These are phyloP conservation scores for Populus tremula DNA, from an alignment of 345 rosid genomes.

Conservation along the genomic window DNA sequence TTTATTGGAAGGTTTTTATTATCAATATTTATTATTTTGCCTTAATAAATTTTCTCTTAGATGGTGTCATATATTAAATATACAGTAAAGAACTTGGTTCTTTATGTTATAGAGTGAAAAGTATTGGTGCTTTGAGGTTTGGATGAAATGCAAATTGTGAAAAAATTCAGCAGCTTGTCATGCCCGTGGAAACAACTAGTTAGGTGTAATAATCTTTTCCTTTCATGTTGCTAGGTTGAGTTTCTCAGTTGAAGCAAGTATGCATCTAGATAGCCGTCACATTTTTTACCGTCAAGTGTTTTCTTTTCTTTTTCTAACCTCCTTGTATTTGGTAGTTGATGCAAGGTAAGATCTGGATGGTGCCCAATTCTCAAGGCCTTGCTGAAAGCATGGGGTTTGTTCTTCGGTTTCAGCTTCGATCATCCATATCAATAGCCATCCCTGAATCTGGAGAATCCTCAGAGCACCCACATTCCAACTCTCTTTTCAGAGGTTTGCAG, in stretches of 20 bases:
- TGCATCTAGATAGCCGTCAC: neutral
- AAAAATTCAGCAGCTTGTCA: neutral
- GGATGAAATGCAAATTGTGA: neutral
- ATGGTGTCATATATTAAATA: too few relatives aligned
- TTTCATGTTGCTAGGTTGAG: neutral
- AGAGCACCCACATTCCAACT: conserved; percentile 55
- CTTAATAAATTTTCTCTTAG: neutral
- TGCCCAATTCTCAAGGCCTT: conserved; percentile 52
- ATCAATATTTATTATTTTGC: neutral
- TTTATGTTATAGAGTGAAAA: neutral
- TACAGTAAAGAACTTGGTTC: neutral
- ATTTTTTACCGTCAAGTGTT: neutral
- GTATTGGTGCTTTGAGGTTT: neutral
- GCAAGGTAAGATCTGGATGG: conserved; percentile 81
- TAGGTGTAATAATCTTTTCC: neutral
- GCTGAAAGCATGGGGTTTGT: conserved; percentile 71
- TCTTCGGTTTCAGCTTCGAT: conserved; percentile 58
- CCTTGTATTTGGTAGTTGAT: conserved; percentile 49
- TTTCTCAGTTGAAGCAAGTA: neutral
- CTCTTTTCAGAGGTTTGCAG: conserved; percentile 64
- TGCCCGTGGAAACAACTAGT: neutral
- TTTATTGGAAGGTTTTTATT: neutral
- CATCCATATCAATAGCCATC: conserved; percentile 41
- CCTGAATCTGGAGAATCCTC: conserved; percentile 47
- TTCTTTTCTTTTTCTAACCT: neutral